A percentile compares a stretch with the other conserved stretches of the same genome.
These are phyloP conservation scores for Tulasnella sp. DNA, from an alignment of 768 basidiomycete species.

Conservation along the genomic window DNA sequence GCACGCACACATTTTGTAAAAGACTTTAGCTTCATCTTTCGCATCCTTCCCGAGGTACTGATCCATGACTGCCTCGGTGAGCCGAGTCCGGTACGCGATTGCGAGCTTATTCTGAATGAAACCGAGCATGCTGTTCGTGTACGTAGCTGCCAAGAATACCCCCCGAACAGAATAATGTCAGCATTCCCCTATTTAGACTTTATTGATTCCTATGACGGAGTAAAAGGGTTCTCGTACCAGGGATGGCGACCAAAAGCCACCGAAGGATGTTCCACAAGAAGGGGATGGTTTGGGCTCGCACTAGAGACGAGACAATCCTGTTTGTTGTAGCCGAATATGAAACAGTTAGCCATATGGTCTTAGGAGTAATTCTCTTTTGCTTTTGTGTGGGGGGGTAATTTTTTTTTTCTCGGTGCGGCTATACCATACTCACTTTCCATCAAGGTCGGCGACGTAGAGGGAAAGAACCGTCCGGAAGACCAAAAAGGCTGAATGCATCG, in stretches of 20 bases:
- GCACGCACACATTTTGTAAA: slow-evolving; percentile 81
- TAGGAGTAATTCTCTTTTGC: too few relatives aligned
- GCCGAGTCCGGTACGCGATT: slow-evolving; percentile 78
- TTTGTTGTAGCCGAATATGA: background rate
- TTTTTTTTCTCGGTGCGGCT: background rate
- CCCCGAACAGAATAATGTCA: background rate
- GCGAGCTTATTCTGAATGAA: slow-evolving; percentile 92
- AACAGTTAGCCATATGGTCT: background rate
- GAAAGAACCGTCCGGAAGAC: slow-evolving; percentile 88
- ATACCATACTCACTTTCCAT: slow-evolving; percentile 67
- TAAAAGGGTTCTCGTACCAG: slow-evolving; percentile 35
- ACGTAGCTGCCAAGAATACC: slow-evolving; percentile 53
- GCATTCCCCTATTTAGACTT: background rate
- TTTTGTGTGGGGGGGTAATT: too few relatives aligned
- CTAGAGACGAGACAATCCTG: slow-evolving; percentile 94
- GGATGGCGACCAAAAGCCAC: slow-evolving; percentile 90
- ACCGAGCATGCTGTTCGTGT: slow-evolving; percentile 88
- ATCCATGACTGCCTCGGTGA: slow-evolving; percentile 77
- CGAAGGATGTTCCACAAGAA: slow-evolving; percentile 82
- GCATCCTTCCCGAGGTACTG: slow-evolving; percentile 76
- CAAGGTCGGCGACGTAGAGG: slow-evolving; percentile 88
- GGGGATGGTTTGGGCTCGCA: slow-evolving; percentile 70
- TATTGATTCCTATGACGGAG: background rate
- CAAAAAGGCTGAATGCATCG: slow-evolving; percentile 84
- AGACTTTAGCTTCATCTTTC: slow-evolving; percentile 74